These are phyloP conservation scores for Poterioochromonas sp. DNA, from an alignment of 352 stramenopile genomes.

Conservation along the genomic window DNA sequence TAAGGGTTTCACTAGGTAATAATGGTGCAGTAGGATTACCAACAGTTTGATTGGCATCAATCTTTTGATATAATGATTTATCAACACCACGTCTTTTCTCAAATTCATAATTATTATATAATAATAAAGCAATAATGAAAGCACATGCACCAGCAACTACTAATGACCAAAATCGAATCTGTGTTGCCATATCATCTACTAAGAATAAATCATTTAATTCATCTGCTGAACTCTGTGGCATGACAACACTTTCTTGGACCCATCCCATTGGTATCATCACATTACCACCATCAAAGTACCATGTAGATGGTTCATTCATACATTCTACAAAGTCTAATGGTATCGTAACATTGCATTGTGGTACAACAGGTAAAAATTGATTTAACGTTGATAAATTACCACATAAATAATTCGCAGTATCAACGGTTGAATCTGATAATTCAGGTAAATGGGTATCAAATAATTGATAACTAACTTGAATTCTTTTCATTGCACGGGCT, in stretches of 20 bases:
- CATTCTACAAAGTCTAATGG: too few species aligned
- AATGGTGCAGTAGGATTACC: too few species aligned
- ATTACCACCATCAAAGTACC: neutral
- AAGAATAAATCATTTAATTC: too few species aligned
- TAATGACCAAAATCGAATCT: constrained; percentile 1
- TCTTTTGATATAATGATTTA: too few species aligned
- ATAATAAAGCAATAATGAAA: neutral
- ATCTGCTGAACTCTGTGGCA: neutral
- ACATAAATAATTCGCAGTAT: neutral
- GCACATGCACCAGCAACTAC: neutral
- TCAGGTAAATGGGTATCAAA: neutral
- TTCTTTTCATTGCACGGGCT: neutral
- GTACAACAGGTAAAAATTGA: too few species aligned
- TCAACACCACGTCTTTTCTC: too few species aligned
- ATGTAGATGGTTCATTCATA: neutral
- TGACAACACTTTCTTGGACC: neutral
- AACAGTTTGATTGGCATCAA: too few species aligned
- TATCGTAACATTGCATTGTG: too few species aligned
- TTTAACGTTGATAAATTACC: too few species aligned
- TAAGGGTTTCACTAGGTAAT: too few species aligned
- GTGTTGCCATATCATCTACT: neutral
- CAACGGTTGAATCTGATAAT: neutral
- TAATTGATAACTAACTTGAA: neutral
- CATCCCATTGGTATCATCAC: constrained; percentile 13
- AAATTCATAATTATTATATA: too few species aligned